Base-by-base conservation (phyloP, 2,329 filamentous ascomycete species). In the Neoarthrinium moseri region DNA sequence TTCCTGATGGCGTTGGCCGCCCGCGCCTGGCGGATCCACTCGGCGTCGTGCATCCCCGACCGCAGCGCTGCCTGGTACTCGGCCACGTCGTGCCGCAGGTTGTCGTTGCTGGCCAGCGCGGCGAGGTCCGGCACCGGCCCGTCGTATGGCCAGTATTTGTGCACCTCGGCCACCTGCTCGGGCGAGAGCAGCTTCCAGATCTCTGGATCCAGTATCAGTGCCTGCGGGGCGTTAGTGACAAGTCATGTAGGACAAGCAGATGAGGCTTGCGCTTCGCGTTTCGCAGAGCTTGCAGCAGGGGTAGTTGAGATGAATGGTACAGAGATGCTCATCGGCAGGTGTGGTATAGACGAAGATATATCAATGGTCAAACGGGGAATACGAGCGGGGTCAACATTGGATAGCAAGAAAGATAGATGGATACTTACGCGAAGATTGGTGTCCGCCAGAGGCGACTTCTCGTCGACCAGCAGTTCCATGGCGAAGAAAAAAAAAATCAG, bases 1-100 rank as follows among this genome's bases (percentile, higher is more conserved):
- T 33, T 32, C 3, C 43, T 29, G n/a, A 33, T 18, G n/a, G 27
- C 17, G 43, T 38, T 29, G 15, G 43, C 43, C 15, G 7, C 43
- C 15, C 15, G 15, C 20, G 43, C 43, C 43, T 45, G 33, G 8
- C 15, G 8, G 21, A 45, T 30, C 43, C 43, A 45, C 18, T 38
- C 23, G 22, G 27, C 8, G 17, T 45, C 34, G 34, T 45, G 43
- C 23, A 30, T 20, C 6, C 43, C 43, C 13, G 18, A 33, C 10
- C 32, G 10, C 1, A 45, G 43, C 11, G 15, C 35, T 34, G 38
- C 34, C 33, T 37, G 43, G 34, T 45, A 45, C 35, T 39, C n/a
- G 17, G 43, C 34, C 30, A 34, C 27, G 43, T 45, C 43, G 20
- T 29, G 18, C 18, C 43, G 43, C 11, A 45, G 27, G 22, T 45